Percentiles rank a stretch among this genome's conserved stretches.
phyloP scores from a whole-genome alignment of 345 rosid genomes.

The Euphorbia pulcherrima region DNA sequence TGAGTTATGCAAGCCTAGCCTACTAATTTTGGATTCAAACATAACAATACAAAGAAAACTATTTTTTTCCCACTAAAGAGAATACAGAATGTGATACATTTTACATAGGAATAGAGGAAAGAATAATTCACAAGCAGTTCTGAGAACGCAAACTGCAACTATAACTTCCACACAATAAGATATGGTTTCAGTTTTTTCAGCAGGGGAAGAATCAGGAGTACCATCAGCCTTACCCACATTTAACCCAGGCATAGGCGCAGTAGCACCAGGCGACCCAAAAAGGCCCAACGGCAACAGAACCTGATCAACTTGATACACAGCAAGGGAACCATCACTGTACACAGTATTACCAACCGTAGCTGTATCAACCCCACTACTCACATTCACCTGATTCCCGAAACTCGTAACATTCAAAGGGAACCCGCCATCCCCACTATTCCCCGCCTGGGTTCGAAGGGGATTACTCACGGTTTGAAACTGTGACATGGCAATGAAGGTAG shows the following conservation, averaged over 20 bases:
- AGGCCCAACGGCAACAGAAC: conserved; percentile 65
- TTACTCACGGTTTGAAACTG: conserved; percentile 89
- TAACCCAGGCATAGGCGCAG: conserved; percentile 63
- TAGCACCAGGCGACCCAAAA: conserved; percentile 52
- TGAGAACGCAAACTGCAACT: conserved; percentile 30
- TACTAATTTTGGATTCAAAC: too few relatives aligned
- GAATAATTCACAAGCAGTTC: conserved; percentile 20
- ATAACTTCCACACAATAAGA: conserved; percentile 23
- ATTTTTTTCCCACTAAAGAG: too few relatives aligned
- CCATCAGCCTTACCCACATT: conserved; percentile 40
- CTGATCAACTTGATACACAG: conserved; percentile 70
- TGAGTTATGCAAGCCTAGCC: too few relatives aligned
- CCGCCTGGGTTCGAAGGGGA: conserved; percentile 85
- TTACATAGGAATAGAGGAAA: neutral
- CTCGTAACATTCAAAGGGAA: conserved; percentile 71
- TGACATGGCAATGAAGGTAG: conserved; percentile 46
- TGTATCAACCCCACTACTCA: conserved; percentile 65
- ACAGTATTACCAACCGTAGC: conserved; percentile 64
- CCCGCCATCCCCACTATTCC: conserved; percentile 47
- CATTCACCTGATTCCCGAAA: conserved; percentile 75
- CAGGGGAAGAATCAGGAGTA: conserved; percentile 38
- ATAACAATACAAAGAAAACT: too few relatives aligned
- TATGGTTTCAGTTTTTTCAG: conserved; percentile 14
- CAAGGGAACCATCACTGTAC: conserved; percentile 49
- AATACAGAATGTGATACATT: conserved; percentile 1